phyloP scores from a whole-genome alignment of 495 filamentous ascomycete species.

The Talaromyces adpressus region DNA sequence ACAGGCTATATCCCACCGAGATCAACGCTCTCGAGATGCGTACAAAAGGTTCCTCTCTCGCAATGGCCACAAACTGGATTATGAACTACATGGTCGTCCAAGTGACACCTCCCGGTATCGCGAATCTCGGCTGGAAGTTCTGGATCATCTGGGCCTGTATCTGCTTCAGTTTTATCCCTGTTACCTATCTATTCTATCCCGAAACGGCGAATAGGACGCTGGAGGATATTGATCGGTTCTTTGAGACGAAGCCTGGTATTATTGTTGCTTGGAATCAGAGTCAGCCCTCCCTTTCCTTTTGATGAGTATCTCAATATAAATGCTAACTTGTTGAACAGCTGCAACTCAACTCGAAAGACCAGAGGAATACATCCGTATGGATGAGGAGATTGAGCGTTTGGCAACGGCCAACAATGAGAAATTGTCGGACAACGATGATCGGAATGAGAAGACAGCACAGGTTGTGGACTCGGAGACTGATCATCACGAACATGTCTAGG shows the following conservation, averaged over 20 bases:
- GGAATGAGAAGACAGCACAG: not conserved
- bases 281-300: not conserved
- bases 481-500: not conserved
- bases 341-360: slow-evolving; percentile 3
- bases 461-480: not conserved
- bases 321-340: not conserved
- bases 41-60: slow-evolving; percentile 46
- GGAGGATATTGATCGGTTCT: slow-evolving; percentile 71
- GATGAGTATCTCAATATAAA: not conserved
- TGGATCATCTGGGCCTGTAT: slow-evolving; percentile 39
- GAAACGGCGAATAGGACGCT: slow-evolving; percentile 60
- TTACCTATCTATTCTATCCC: slow-evolving; percentile 70
- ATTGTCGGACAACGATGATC: not conserved
- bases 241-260: slow-evolving; percentile 16
- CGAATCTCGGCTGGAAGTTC: slow-evolving; percentile 32
- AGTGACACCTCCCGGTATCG: slow-evolving; percentile 32
- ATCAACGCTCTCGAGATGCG: slow-evolving; percentile 53
- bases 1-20: slow-evolving; percentile 50
- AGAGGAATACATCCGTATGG: slow-evolving; percentile 5
- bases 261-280: slow-evolving; percentile 9
- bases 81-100: slow-evolving; percentile 51
- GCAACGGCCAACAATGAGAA: not conserved
- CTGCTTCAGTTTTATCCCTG: slow-evolving; percentile 62
- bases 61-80: slow-evolving; percentile 49
- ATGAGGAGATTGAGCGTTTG: not conserved